Evolutionary conservation across 768 basidiomycete species (phyloP).

Genomic region (Hericium coralloides): DNA sequence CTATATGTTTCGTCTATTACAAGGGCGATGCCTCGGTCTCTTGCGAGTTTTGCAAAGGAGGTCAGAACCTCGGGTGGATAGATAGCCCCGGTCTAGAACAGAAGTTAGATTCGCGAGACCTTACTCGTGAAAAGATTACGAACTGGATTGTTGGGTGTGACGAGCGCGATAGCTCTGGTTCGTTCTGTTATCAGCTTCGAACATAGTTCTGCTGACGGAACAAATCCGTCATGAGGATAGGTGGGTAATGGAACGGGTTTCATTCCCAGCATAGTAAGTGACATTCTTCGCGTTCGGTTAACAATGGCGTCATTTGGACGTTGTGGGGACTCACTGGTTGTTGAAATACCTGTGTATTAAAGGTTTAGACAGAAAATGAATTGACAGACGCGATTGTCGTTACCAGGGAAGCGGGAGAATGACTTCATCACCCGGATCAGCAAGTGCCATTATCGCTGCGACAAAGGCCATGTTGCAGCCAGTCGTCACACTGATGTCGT

Average conservation of each 20-base stretch:
- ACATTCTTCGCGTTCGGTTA: neutral
- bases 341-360: neutral
- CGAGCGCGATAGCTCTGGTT: conserved; percentile 64
- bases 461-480: conserved; percentile 72
- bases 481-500: conserved; percentile 60
- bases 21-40: conserved; percentile 45
- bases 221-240: neutral
- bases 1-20: conserved; percentile 88
- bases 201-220: conserved; percentile 45
- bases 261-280: neutral
- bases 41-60: conserved; percentile 53
- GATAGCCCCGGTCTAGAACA: conserved; percentile 52
- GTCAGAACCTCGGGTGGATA: conserved; percentile 50
- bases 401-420: conserved; percentile 70
- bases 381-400: neutral
- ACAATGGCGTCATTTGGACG: neutral
- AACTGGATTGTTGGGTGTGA: conserved; percentile 74
- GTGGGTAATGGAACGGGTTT: neutral
- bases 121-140: conserved; percentile 10
- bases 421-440: conserved; percentile 62
- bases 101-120: neutral
- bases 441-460: conserved; percentile 50
- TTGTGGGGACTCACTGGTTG: neutral
- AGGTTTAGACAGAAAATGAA: conserved; percentile 29
- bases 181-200: conserved; percentile 41